Evolutionary conservation across 2,329 filamentous ascomycete genomes (phyloP).

Genomic region (Monosporascus sp.): DNA sequence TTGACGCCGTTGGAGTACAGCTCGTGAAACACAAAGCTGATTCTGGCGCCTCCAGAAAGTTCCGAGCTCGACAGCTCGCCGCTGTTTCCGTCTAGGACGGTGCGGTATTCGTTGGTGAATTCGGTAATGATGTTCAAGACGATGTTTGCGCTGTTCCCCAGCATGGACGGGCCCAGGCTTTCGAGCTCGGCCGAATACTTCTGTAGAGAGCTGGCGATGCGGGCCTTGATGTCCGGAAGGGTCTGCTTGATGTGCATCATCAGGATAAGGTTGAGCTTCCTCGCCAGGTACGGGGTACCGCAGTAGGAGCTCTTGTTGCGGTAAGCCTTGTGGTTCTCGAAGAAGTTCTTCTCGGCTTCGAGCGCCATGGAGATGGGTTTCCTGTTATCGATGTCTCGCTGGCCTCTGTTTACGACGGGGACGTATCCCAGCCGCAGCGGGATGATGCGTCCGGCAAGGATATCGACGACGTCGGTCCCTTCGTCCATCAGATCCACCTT

Average conservation of each 20-base stretch:
- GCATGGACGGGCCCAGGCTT: slow-evolving; percentile 84
- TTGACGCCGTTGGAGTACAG: slow-evolving; percentile 97
- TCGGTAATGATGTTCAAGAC: slow-evolving; percentile 98
- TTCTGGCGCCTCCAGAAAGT: slow-evolving; percentile 92
- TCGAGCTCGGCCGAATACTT: slow-evolving; percentile 84
- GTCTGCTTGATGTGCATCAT: slow-evolving; percentile 99
- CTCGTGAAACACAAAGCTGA: slow-evolving; percentile 99
- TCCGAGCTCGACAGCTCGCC: slow-evolving; percentile 92
- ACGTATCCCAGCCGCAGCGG: slow-evolving; percentile 92
- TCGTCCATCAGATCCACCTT: slow-evolving; percentile 99
- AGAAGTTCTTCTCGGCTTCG: slow-evolving; percentile 93
- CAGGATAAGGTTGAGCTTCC: slow-evolving; percentile 95
- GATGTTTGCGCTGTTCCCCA: slow-evolving; percentile 94
- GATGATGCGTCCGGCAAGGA: slow-evolving; percentile 95
- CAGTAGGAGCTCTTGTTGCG: slow-evolving; percentile 98
- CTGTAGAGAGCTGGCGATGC: slow-evolving; percentile 87
- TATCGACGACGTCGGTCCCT: slow-evolving; percentile 96
- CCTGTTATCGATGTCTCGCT: slow-evolving; percentile 98
- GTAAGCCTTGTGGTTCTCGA: slow-evolving; percentile 98
- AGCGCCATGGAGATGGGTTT: slow-evolving; percentile 87
- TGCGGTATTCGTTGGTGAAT: slow-evolving; percentile 96
- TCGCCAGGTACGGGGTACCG: slow-evolving; percentile 91
- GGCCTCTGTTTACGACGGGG: slow-evolving; percentile 94
- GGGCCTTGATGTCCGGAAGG: slow-evolving; percentile 94
- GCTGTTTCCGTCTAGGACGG: slow-evolving; percentile 93